Evolutionary conservation across 306 rosid genomes (phyloP).

Genomic region (Psophocarpus tetragonolobus): DNA sequence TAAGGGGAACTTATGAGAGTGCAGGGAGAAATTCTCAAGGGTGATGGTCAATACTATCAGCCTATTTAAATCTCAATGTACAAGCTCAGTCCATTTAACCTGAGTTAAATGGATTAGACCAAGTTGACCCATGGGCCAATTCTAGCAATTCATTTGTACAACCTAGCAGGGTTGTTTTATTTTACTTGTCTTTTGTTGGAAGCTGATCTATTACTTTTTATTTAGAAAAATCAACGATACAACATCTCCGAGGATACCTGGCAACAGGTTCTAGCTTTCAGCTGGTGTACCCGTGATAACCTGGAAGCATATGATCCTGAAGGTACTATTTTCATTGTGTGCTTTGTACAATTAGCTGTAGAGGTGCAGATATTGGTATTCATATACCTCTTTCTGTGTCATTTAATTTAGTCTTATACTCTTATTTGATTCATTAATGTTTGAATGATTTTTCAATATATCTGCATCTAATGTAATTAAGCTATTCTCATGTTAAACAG

Average conservation of each 20-base stretch:
- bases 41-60: background rate
- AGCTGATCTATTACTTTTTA: constrained; percentile 43
- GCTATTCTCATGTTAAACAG: background rate
- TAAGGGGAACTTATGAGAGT: no score
- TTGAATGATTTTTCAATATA: constrained; percentile 17
- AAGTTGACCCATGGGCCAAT: background rate
- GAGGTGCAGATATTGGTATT: constrained; percentile 1
- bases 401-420: constrained; percentile 6
- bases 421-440: background rate
- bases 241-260: constrained; percentile 97
- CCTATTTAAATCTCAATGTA: constrained; percentile 7
- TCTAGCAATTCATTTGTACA: constrained; percentile 9
- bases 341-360: constrained; percentile 19
- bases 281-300: constrained; percentile 83
- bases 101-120: background rate
- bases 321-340: constrained; percentile 57
- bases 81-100: constrained; percentile 5
- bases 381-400: background rate
- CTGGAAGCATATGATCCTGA: constrained; percentile 93
- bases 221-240: constrained; percentile 87
- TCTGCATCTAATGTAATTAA: background rate
- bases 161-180: constrained; percentile 11
- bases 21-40: no score
- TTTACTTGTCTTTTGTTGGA: constrained; percentile 22
- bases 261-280: constrained; percentile 95